Evolutionary conservation across 768 basidiomycete genomes (phyloP).

Genomic region (Candolleomyces aberdarensis): DNA sequence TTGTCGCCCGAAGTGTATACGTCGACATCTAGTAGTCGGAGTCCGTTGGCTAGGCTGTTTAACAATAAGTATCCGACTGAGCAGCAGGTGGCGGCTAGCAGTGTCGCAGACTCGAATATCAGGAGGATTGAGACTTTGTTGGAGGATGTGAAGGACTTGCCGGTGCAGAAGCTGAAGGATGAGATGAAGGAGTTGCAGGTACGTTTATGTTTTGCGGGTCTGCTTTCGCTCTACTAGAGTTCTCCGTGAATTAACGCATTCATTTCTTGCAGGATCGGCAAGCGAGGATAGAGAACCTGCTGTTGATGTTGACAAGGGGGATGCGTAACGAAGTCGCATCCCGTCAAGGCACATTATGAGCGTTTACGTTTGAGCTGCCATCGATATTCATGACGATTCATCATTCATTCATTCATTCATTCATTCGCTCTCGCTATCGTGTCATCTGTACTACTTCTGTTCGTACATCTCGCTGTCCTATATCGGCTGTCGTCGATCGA

Average conservation of each 20-base stretch:
- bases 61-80: not conserved
- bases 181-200: constrained; percentile 86
- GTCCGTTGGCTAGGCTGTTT: constrained; percentile 53
- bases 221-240: not conserved
- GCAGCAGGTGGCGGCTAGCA: not conserved
- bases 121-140: constrained; percentile 58
- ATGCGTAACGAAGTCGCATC: constrained; percentile 48
- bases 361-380: no score
- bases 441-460: no score
- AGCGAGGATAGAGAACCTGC: constrained; percentile 70
- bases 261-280: constrained; percentile 58
- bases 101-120: constrained; percentile 39
- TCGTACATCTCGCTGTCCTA: no score
- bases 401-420: no score
- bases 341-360: constrained; percentile 12
- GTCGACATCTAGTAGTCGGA: constrained; percentile 23
- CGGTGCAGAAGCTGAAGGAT: constrained; percentile 64
- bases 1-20: constrained; percentile 15
- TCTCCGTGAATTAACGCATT: not conserved
- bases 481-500: no score
- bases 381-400: no score
- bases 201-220: constrained; percentile 13
- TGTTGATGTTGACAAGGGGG: constrained; percentile 65
- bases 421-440: no score
- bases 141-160: constrained; percentile 60